Evolutionary conservation across 2,329 filamentous ascomycete species (phyloP).

Genomic region (Myriosclerotinia scirpicola): DNA sequence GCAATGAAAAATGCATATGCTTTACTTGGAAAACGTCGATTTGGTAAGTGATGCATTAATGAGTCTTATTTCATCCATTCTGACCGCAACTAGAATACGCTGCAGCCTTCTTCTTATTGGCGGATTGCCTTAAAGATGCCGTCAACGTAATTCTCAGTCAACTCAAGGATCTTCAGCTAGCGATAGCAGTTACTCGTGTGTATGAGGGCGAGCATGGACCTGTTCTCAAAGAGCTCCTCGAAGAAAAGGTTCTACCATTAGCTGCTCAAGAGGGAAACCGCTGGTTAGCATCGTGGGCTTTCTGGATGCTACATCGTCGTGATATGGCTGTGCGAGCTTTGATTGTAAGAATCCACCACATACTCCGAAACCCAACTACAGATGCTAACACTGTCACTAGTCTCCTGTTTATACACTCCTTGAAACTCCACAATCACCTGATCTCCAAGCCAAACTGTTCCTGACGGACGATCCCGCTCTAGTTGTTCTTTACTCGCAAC

Average conservation of each 20-base stretch:
- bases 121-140: conserved; percentile 79
- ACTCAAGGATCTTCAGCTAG: conserved; percentile 84
- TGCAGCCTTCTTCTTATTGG: conserved; percentile 91
- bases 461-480: conserved; percentile 88
- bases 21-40: conserved; percentile 83
- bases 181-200: conserved; percentile 81
- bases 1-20: conserved; percentile 97
- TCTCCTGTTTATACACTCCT: conserved; percentile 76
- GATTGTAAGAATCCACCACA: conserved; percentile 56
- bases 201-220: conserved; percentile 84
- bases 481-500: conserved; percentile 81
- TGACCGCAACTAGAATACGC: conserved; percentile 69
- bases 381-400: conserved; percentile 44
- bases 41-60: conserved; percentile 54
- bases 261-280: conserved; percentile 82
- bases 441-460: conserved; percentile 74
- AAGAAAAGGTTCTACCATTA: conserved; percentile 74
- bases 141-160: conserved; percentile 85
- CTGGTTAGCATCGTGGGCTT: conserved; percentile 94
- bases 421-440: conserved; percentile 65
- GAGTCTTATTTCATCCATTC: conserved; percentile 23
- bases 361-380: conserved; percentile 20
- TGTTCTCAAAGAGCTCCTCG: conserved; percentile 70
- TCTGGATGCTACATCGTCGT: conserved; percentile 81
- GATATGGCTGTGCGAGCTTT: conserved; percentile 83